phyloP scores from a whole-genome alignment of 1,284 basidiomycete genomes.

The Ganoderma sinense region DNA sequence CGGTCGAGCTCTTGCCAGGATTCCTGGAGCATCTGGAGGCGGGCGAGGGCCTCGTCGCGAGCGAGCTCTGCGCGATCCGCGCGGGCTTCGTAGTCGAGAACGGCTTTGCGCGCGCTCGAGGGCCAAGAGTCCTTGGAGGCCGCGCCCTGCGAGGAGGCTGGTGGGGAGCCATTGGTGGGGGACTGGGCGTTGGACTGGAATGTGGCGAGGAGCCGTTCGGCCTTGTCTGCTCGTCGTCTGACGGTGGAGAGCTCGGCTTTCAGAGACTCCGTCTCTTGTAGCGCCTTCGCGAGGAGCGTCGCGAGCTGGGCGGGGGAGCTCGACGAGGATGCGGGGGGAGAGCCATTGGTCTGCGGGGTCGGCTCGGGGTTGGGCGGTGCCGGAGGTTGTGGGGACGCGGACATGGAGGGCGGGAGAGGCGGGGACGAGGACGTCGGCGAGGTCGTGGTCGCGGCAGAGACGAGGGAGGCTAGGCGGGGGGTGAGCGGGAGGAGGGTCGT shows the following conservation, averaged over 20 bases:
- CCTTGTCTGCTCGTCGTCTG: constrained; percentile 57
- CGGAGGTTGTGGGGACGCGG: constrained; percentile 38
- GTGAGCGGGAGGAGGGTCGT: constrained; percentile 29
- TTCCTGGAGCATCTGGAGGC: constrained; percentile 55
- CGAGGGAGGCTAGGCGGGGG: constrained; percentile 26
- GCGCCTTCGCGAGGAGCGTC: constrained; percentile 57
- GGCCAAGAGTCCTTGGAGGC: constrained; percentile 32
- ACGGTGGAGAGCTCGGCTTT: constrained; percentile 53
- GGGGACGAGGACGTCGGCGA: constrained; percentile 29
- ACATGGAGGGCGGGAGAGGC: constrained; percentile 33
- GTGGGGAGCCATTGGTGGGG: constrained; percentile 30
- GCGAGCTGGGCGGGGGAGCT: constrained; percentile 60
- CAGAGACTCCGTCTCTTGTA: constrained; percentile 58
- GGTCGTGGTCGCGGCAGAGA: constrained; percentile 14
- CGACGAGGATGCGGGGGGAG: constrained; percentile 29
- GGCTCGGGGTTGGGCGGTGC: constrained; percentile 27
- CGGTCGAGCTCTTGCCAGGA: constrained; percentile 62
- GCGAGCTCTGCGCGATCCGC: constrained; percentile 56
- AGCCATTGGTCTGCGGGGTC: constrained; percentile 19
- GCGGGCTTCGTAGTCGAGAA: constrained; percentile 57
- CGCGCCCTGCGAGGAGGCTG: constrained; percentile 32
- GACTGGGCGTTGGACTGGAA: constrained; percentile 28
- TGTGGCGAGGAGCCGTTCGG: constrained; percentile 55
- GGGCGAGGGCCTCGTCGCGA: constrained; percentile 64
- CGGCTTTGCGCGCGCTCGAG: constrained; percentile 44